phyloP scores from a whole-genome alignment of 2,329 filamentous ascomycete genomes.

The Raffaelea arxii region DNA sequence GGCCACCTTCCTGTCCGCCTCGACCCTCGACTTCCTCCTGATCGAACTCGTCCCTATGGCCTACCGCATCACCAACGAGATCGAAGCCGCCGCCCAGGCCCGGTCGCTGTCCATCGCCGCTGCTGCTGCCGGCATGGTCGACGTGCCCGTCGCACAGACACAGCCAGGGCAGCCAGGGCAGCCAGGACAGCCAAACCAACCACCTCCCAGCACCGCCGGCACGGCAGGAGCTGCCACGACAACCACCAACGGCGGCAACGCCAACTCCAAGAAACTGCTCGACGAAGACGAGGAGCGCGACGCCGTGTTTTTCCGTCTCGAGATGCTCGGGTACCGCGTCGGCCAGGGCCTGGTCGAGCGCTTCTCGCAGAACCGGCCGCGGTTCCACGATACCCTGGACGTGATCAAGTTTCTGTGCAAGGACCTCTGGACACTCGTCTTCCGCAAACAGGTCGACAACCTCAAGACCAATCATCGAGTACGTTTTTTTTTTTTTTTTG shows the following conservation, averaged over 20 bases:
- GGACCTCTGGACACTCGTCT: constrained; percentile 90
- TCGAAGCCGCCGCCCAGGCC: constrained; percentile 36
- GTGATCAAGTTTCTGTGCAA: constrained; percentile 99
- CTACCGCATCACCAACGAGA: constrained; percentile 70
- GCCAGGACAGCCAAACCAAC: background rate
- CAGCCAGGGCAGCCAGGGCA: background rate
- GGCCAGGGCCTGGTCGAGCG: constrained; percentile 87
- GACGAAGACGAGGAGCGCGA: constrained; percentile 79
- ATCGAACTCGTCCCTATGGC: constrained; percentile 96
- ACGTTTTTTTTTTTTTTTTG: constrained; percentile 16
- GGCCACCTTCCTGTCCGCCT: constrained; percentile 66
- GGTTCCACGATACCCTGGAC: constrained; percentile 86
- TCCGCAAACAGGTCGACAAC: constrained; percentile 96
- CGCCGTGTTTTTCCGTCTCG: constrained; percentile 74
- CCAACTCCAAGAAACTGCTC: constrained; percentile 24
- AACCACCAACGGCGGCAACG: background rate
- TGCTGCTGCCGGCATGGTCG: constrained; percentile 18
- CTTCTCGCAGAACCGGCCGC: constrained; percentile 73
- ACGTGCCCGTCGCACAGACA: constrained; percentile 1
- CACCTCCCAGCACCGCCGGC: constrained; percentile 4
- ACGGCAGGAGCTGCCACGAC: background rate
- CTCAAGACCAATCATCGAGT: constrained; percentile 95
- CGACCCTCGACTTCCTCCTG: constrained; percentile 85
- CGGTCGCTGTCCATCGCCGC: constrained; percentile 29
- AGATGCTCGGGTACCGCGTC: constrained; percentile 80